These are phyloP conservation scores for Rhizopogon salebrosus DNA, from an alignment of 768 basidiomycete species.

Conservation along the genomic window DNA sequence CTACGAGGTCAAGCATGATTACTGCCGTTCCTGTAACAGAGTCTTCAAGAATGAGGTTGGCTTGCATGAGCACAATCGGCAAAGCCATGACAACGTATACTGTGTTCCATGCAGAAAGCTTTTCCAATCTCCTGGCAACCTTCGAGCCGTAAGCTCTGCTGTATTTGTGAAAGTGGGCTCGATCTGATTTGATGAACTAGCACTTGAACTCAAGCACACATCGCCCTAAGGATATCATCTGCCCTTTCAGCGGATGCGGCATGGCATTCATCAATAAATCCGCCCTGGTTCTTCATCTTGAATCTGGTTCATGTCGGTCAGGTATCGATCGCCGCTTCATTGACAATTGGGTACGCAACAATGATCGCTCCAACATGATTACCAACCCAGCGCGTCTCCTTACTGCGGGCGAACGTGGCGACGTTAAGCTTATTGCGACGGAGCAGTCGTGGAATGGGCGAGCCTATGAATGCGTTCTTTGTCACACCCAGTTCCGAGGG, in stretches of 20 bases:
- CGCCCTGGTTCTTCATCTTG: constrained; percentile 58
- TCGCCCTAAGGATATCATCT: constrained; percentile 30
- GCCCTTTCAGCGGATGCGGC: constrained; percentile 39
- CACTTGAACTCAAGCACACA: constrained; percentile 56
- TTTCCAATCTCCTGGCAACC: constrained; percentile 30
- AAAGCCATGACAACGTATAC: constrained; percentile 37
- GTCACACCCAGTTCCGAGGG: constrained; percentile 36
- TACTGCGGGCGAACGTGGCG: constrained; percentile 16
- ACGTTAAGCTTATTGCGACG: constrained; percentile 24
- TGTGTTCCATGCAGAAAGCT: constrained; percentile 39
- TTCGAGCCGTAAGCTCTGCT: constrained; percentile 10
- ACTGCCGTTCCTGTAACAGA: constrained; percentile 37
- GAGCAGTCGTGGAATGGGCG: constrained; percentile 35
- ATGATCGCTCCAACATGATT: constrained; percentile 45
- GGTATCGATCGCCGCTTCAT: constrained; percentile 37
- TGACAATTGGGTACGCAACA: constrained; percentile 29
- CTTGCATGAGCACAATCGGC: constrained; percentile 44
- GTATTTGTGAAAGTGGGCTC: not conserved
- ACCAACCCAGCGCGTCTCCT: constrained; percentile 53
- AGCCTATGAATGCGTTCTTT: constrained; percentile 62
- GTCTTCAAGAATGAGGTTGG: constrained; percentile 36
- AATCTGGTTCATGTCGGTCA: constrained; percentile 52
- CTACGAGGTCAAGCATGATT: constrained; percentile 33
- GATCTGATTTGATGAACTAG: constrained; percentile 11
- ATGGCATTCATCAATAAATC: constrained; percentile 45